Percentiles rank a stretch among this genome's conserved stretches.
Evolutionary conservation across 2,329 filamentous ascomycete species (phyloP).

Genomic region (Coniochaeta pulveracea): DNA sequence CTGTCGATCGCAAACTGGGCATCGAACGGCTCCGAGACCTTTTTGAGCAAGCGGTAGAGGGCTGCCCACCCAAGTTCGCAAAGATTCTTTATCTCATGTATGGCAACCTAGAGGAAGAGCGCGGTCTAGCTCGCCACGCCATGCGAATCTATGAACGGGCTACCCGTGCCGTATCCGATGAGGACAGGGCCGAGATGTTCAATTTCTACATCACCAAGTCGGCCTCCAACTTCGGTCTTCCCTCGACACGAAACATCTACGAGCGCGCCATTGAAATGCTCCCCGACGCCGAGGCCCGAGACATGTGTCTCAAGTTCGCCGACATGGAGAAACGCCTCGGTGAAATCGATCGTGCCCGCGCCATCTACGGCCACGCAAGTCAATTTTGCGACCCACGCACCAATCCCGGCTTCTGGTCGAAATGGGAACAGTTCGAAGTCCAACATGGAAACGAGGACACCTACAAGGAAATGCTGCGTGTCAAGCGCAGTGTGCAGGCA

Average conservation of each 20-base stretch:
- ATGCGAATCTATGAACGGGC: conserved; percentile 99
- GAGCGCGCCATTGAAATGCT: conserved; percentile 90
- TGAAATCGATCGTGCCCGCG: conserved; percentile 76
- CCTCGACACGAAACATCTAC: conserved; percentile 90
- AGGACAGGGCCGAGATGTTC: conserved; percentile 95
- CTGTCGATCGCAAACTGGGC: conserved; percentile 88
- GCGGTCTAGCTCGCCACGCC: conserved; percentile 85
- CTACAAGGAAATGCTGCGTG: conserved; percentile 96
- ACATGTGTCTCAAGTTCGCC: conserved; percentile 98
- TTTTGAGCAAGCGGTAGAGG: conserved; percentile 94
- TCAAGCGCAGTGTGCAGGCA: conserved; percentile 94
- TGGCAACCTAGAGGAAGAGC: conserved; percentile 89
- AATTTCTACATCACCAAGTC: conserved; percentile 99
- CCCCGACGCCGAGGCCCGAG: conserved; percentile 83
- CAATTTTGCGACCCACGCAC: conserved; percentile 96
- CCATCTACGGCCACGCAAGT: conserved; percentile 91
- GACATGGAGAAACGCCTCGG: conserved; percentile 45
- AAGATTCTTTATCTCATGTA: conserved; percentile 98
- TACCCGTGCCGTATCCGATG: conserved; percentile 86
- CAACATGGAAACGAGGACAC: conserved; percentile 98
- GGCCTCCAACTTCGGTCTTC: conserved; percentile 92
- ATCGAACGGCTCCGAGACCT: conserved; percentile 90
- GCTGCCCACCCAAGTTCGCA: conserved; percentile 88
- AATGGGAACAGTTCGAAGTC: conserved; percentile 96
- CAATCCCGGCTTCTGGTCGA: conserved; percentile 82